Base-by-base conservation (phyloP, 2,329 filamentous ascomycete species). In the Botrytis aclada region DNA sequence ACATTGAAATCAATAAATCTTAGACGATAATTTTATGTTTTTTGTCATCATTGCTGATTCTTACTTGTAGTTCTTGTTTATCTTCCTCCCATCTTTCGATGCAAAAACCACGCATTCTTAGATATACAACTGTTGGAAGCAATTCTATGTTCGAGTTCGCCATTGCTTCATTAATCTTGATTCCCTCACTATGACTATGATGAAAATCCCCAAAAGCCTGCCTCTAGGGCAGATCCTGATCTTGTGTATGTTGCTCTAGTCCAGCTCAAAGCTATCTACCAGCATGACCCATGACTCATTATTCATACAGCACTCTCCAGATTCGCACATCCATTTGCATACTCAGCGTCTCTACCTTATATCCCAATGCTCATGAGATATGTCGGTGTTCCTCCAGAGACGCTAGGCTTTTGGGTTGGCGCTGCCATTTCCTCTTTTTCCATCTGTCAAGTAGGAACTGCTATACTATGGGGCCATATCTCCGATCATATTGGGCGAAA, bases 401-500 rank as follows among this genome's bases (percentile, higher is more conserved):
- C n/a, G 20, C 29, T 71, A 18, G 47, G 25, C 32, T 66, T 65
- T 43, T 71, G 29, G 43, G 25, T 45, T 58, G 45, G 70, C 3
- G 37, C 32, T n/a, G 37, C 51, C 39, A 39, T 74, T 39, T 71
- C 34, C 12, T 90, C 90, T 43, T 97, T 97, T 80, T 94, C 92
- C 0, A 91, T 90, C 0, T 91, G 92, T 0, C 94, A 97, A 80
- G 95, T 95, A 79, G 80, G 93, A 34, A 97, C 93, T 1, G 93
- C 93, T 4, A 90, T 97, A 81, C 82, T 93, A 74, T 97, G 94
- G 94, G 94, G 94, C 0, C 86, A 91, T 0, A 83, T 94, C 5
- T 89, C 91, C 10, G 87, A 90, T 78, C 84, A 83, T 72, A 86
- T 88, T 73, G 94, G 94, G 0, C 87, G 94, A 66, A 97, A 97